These are phyloP conservation scores for Triadica sebifera DNA, from an alignment of 345 rosid genomes.

Conservation along the genomic window DNA sequence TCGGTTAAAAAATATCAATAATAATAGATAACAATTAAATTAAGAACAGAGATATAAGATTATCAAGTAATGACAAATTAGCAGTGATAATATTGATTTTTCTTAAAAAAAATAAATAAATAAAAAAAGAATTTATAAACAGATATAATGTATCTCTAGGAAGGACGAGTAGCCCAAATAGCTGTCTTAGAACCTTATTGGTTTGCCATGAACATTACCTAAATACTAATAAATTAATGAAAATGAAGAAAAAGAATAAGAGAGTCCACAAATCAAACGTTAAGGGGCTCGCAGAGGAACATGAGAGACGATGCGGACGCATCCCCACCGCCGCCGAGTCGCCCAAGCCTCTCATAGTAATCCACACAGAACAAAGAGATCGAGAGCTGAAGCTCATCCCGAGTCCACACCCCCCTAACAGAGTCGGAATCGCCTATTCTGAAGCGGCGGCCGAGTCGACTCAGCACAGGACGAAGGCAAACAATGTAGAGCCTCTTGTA, in stretches of 20 bases:
- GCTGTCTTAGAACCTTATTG: too few relatives aligned
- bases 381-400: constrained; percentile 81
- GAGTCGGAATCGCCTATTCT: constrained; percentile 17
- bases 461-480: constrained; percentile 63
- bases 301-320: constrained; percentile 68
- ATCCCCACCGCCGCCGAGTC: constrained; percentile 36
- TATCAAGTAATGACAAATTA: too few relatives aligned
- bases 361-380: constrained; percentile 80
- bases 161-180: too few relatives aligned
- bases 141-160: too few relatives aligned
- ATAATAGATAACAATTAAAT: too few relatives aligned
- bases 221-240: neutral
- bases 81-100: too few relatives aligned
- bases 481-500: constrained; percentile 81
- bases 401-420: constrained; percentile 38
- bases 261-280: constrained; percentile 44
- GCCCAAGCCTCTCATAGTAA: constrained; percentile 68
- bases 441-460: constrained; percentile 30
- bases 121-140: too few relatives aligned
- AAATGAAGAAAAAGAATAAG: neutral
- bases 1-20: too few relatives aligned
- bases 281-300: constrained; percentile 85
- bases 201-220: too few relatives aligned
- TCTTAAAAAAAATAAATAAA: too few relatives aligned
- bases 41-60: too few relatives aligned